Evolutionary conservation across 2,329 filamentous ascomycete species (phyloP).

Genomic region (Cryoendolithus antarcticus): DNA sequence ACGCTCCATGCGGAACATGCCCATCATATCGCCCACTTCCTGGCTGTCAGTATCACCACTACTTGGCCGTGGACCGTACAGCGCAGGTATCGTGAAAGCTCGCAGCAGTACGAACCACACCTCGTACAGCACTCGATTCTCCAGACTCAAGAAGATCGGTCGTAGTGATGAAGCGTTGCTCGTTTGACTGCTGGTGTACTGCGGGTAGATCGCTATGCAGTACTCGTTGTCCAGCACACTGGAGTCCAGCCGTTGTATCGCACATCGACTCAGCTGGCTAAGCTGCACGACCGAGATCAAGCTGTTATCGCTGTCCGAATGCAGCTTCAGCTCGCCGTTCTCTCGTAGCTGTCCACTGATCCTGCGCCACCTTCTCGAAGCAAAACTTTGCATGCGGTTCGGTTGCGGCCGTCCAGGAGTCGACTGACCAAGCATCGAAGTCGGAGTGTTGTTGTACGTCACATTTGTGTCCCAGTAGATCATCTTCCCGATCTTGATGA

Average conservation of each 20-base stretch:
- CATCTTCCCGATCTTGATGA: constrained; percentile 73
- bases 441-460: constrained; percentile 34
- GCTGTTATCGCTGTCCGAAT: constrained; percentile 71
- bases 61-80: constrained; percentile 51
- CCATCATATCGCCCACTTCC: constrained; percentile 28
- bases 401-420: constrained; percentile 32
- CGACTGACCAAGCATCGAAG: constrained; percentile 8
- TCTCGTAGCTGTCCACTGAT: constrained; percentile 91
- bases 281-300: constrained; percentile 76
- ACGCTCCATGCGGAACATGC: constrained; percentile 57
- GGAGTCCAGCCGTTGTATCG: constrained; percentile 78
- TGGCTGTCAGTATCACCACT: constrained; percentile 11
- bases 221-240: constrained; percentile 88
- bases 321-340: constrained; percentile 84
- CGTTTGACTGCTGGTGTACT: constrained; percentile 66
- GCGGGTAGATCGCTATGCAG: constrained; percentile 90
- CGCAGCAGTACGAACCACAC: constrained; percentile 91
- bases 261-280: constrained; percentile 76
- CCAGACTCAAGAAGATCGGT: constrained; percentile 81
- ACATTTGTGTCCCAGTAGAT: constrained; percentile 66
- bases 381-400: constrained; percentile 43
- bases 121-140: constrained; percentile 82
- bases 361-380: constrained; percentile 62
- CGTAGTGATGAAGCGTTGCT: constrained; percentile 59
- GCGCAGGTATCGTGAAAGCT: constrained; percentile 81